A percentile compares a stretch with the other conserved stretches of the same genome.
These are phyloP conservation scores for Aspergillus ustus DNA, from an alignment of 2,329 filamentous ascomycete species.

Conservation along the genomic window DNA sequence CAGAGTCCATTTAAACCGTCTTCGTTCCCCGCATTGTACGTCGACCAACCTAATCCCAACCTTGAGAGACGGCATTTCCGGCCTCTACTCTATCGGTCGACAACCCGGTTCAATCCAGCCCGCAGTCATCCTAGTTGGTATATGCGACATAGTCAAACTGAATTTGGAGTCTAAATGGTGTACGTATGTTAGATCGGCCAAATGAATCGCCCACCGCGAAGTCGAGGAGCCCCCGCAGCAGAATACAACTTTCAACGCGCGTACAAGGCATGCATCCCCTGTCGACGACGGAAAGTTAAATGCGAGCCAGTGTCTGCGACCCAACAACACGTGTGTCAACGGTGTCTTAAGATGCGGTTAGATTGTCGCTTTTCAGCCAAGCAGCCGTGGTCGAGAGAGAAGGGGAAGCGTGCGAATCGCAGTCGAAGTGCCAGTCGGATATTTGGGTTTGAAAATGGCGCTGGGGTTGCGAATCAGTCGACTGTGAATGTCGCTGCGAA, in stretches of 20 bases:
- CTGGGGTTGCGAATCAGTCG: not conserved
- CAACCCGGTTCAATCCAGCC: too few relatives aligned
- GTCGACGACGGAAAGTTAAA: constrained; percentile 51
- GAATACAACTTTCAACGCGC: constrained; percentile 48
- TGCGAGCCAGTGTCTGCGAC: constrained; percentile 42
- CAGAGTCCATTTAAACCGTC: not conserved
- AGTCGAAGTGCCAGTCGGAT: not conserved
- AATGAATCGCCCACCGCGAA: constrained; percentile 18
- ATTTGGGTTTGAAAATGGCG: not conserved
- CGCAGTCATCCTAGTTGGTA: too few relatives aligned
- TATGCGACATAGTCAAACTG: too few relatives aligned
- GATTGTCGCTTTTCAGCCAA: constrained; percentile 45
- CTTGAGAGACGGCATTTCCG: not conserved
- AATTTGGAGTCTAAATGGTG: too few relatives aligned
- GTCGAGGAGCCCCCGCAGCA: constrained; percentile 18
- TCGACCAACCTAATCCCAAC: not conserved
- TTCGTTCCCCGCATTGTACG: not conserved
- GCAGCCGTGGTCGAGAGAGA: constrained; percentile 30
- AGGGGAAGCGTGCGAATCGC: not conserved
- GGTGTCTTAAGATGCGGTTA: constrained; percentile 49
- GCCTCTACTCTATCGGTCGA: not conserved
- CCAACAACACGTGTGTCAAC: constrained; percentile 39
- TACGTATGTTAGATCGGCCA: too few relatives aligned
- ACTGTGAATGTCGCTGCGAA: not conserved
- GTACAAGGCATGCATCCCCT: constrained; percentile 55